phyloP scores from a whole-genome alignment of 163 green algal species.

The Chlamydomonas reinhardtii region DNA sequence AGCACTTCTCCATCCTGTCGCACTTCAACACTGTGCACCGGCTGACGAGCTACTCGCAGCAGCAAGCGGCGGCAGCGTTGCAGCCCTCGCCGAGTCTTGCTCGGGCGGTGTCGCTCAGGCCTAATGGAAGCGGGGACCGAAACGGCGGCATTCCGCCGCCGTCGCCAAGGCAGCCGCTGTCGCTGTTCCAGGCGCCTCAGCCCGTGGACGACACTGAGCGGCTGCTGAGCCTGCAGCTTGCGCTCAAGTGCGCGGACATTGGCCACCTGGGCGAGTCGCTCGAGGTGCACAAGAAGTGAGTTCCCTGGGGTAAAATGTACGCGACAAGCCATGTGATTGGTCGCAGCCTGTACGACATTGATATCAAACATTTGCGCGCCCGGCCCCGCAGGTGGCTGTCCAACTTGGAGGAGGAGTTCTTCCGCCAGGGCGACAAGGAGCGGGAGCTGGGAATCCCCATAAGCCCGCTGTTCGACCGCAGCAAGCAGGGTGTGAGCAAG shows the following conservation, averaged over 20 bases:
- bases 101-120: no score
- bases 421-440: constrained; percentile 49
- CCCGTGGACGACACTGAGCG: constrained; percentile 48
- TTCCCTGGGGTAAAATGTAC: no score
- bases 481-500: constrained; percentile 52
- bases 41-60: constrained; percentile 3
- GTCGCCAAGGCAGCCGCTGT: no score
- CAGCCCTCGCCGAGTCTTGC: no score
- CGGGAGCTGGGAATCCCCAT: constrained; percentile 29
- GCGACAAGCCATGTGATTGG: no score
- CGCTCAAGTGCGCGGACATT: constrained; percentile 76
- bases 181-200: background rate
- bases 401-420: constrained; percentile 50
- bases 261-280: constrained; percentile 67
- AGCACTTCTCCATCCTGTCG: constrained; percentile 46
- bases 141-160: no score
- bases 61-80: background rate
- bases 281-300: constrained; percentile 60
- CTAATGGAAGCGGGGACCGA: no score
- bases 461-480: constrained; percentile 47
- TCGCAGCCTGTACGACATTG: no score
- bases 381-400: constrained; percentile 17
- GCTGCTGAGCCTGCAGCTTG: constrained; percentile 67
- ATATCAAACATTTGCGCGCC: no score
- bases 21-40: constrained; percentile 45